phyloP scores from a whole-genome alignment of 108 stramenopile species.

The Skeletonema marinoi region DNA sequence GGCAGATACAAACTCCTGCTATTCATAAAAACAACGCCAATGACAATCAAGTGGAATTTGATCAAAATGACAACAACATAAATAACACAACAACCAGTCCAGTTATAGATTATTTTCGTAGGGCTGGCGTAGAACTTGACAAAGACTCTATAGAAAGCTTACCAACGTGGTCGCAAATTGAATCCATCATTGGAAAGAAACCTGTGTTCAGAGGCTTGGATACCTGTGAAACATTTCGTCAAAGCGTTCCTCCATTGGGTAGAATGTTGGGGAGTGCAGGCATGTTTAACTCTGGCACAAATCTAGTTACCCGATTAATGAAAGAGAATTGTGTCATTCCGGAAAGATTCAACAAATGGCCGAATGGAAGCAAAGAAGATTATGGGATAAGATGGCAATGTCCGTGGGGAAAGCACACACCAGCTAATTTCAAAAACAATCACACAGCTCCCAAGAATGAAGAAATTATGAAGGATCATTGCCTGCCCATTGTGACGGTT shows the following conservation, averaged over 20 bases:
- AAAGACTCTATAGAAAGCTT: conserved; percentile 21
- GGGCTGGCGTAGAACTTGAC: conserved; percentile 31
- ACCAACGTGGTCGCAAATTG: conserved; percentile 70
- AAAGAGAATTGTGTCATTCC: conserved; percentile 82
- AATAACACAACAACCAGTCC: neutral
- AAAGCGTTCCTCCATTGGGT: conserved; percentile 50
- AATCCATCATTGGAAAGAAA: conserved; percentile 52
- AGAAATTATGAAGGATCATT: conserved; percentile 57
- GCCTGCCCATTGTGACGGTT: conserved; percentile 72
- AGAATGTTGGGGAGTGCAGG: conserved; percentile 74
- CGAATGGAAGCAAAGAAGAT: conserved; percentile 56
- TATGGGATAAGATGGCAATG: conserved; percentile 79
- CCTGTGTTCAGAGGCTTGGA: conserved; percentile 60
- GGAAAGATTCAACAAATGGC: conserved; percentile 52
- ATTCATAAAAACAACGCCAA: neutral
- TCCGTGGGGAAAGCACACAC: conserved; percentile 85
- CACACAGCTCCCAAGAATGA: conserved; percentile 53
- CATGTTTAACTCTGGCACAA: conserved; percentile 85
- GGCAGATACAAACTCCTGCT: neutral
- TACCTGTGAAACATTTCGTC: conserved; percentile 46
- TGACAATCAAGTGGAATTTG: neutral
- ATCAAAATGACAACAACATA: neutral
- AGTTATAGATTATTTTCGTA: conserved; percentile 32
- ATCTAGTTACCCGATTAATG: conserved; percentile 61
- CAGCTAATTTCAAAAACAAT: conserved; percentile 52